phyloP scores from a whole-genome alignment of 208 protist genomes.

The Leishmania gerbilli region DNA sequence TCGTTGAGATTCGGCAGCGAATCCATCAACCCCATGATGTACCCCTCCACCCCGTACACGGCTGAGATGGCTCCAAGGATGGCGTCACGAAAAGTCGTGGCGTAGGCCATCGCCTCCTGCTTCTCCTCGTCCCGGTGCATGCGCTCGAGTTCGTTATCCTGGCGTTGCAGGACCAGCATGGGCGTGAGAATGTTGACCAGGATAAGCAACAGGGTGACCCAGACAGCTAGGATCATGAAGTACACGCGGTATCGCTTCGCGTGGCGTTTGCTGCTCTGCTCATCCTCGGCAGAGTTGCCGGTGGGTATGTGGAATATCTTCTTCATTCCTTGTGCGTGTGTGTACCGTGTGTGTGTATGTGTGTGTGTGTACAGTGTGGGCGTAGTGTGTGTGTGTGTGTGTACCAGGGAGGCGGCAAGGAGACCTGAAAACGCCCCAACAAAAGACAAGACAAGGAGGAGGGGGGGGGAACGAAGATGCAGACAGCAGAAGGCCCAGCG shows the following conservation, averaged over 20 bases:
- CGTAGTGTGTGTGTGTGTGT: background rate
- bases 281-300: slow-evolving; percentile 24
- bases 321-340: slow-evolving; percentile 9
- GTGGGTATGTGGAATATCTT: slow-evolving; percentile 22
- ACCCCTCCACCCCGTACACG: slow-evolving; percentile 45
- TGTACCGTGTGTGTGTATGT: background rate
- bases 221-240: slow-evolving; percentile 28
- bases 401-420: too few species aligned
- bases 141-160: slow-evolving; percentile 16
- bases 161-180: slow-evolving; percentile 35
- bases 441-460: too few species aligned
- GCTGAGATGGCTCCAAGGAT: slow-evolving; percentile 50
- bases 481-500: too few species aligned
- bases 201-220: slow-evolving; percentile 37
- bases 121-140: slow-evolving; percentile 2
- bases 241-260: slow-evolving; percentile 30
- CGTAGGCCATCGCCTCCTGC: slow-evolving; percentile 25
- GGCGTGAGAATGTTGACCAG: slow-evolving; percentile 36
- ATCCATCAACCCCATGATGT: slow-evolving; percentile 50
- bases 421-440: too few species aligned
- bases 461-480: too few species aligned
- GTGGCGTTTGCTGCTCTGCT: slow-evolving; percentile 29
- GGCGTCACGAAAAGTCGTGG: slow-evolving; percentile 33
- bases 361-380: too few species aligned
- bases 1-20: slow-evolving; percentile 39